Base-by-base conservation (phyloP, 2,329 filamentous ascomycete species). In the Phialophora macrospora region DNA sequence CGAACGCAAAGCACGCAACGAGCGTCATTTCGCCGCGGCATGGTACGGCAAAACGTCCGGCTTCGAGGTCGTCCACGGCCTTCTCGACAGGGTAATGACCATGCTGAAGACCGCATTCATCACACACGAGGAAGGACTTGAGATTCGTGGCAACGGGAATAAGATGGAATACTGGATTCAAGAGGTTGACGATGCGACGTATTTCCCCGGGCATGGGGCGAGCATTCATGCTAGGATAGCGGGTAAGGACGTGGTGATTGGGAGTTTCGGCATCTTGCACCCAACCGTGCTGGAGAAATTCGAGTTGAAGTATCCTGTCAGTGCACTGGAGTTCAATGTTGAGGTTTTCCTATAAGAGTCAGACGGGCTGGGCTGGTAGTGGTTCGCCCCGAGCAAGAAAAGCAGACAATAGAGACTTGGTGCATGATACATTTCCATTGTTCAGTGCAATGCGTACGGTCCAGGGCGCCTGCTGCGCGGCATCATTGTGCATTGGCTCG, bases 31-130 rank as follows among this genome's bases (percentile, higher is more conserved):
- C 77, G 92, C 92, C n/a, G 95, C 93, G 9, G 93, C 93, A 1
- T 97, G 90, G 86, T 97, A 94, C 79, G 93, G 93, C 75, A 97
- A 95, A 84, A 92, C 88, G 3, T 93, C 90, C 72, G 95, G 96
- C 49, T 99, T 99, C 78, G 95, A 99, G 80, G 83, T 96, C 70
- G 92, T 99, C 2, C 96, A 99, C 80, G 95, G 95, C 64, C 84
- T 99, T 71, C 82, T 99, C 51, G 95, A 99, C 79, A 89, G 95
- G 60, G 81, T 98, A 68, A 90, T 99, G 85, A 82, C 91, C 67
- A 98, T 98, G 94, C 86, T 99, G 67, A 90, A 90, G 75, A 90
- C 88, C 55, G 86, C 88, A 49, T 97, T 97, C 81, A 80, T 95
- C 65, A 90, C 88, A 2, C 84, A 86, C 66, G 91, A 93, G 73